These are phyloP conservation scores for Eimeria sp. DNA, from an alignment of 169 alveolate species.

Conservation along the genomic window DNA sequence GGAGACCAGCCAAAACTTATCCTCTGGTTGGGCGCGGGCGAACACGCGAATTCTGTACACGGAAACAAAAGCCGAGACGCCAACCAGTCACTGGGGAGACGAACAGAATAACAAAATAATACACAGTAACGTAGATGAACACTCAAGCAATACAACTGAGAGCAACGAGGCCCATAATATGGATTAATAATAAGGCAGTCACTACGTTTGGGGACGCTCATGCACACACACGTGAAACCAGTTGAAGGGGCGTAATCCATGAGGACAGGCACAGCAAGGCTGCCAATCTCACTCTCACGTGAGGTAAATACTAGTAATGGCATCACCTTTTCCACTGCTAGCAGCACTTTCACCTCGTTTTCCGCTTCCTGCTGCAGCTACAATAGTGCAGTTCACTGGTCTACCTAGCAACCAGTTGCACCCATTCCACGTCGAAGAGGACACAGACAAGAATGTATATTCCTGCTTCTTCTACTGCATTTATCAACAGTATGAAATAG, in stretches of 20 bases:
- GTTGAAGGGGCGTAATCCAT: neutral
- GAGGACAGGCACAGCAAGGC: neutral
- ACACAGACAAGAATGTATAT: neutral
- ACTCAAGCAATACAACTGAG: too few relatives aligned
- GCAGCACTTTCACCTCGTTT: neutral
- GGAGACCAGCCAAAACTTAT: conserved; percentile 94
- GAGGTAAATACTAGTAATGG: neutral
- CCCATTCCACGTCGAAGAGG: neutral
- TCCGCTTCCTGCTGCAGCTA: neutral
- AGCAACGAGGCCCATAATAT: too few relatives aligned
- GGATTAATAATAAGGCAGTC: too few relatives aligned
- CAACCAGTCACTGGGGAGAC: neutral
- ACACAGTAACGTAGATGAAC: too few relatives aligned
- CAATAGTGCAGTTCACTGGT: neutral
- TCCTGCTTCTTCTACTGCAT: neutral
- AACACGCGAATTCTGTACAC: conserved; percentile 85
- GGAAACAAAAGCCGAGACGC: neutral
- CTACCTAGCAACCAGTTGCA: neutral
- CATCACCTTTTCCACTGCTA: neutral
- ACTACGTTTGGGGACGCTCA: neutral
- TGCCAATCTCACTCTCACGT: neutral
- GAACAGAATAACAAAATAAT: neutral
- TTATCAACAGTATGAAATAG: neutral
- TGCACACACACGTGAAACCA: neutral
- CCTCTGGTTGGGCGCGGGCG: conserved; percentile 96